phyloP scores from a whole-genome alignment of 2,329 filamentous ascomycete species.

The Colletotrichum gigasporum region DNA sequence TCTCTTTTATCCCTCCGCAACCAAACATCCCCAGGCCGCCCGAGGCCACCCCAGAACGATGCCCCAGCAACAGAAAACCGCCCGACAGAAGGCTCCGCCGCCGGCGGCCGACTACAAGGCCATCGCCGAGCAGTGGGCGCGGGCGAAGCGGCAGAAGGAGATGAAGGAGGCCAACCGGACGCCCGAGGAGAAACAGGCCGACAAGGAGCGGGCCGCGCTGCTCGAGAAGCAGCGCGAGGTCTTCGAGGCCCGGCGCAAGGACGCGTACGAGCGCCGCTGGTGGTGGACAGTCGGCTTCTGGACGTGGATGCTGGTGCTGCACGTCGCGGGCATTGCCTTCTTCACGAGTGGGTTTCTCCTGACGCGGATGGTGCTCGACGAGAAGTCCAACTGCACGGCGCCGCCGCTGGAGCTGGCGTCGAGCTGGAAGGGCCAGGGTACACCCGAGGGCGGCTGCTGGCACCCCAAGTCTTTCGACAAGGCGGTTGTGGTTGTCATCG shows the following conservation, averaged over 20 bases:
- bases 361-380: constrained; percentile 81
- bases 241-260: constrained; percentile 58
- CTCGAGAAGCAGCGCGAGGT: constrained; percentile 55
- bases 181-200: constrained; percentile 30
- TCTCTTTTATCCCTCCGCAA: constrained; percentile 26
- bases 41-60: constrained; percentile 15
- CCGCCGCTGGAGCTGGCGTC: constrained; percentile 69
- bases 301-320: constrained; percentile 75
- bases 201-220: constrained; percentile 45
- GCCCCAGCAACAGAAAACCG: constrained; percentile 25
- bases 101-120: constrained; percentile 57
- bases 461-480: constrained; percentile 94
- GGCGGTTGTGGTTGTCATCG: constrained; percentile 88
- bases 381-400: constrained; percentile 75
- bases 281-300: constrained; percentile 74
- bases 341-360: constrained; percentile 96
- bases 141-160: constrained; percentile 61
- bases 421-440: constrained; percentile 53
- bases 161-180: constrained; percentile 48
- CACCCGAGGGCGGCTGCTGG: constrained; percentile 82
- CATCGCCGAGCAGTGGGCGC: constrained; percentile 63
- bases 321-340: constrained; percentile 84
- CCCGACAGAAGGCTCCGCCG: constrained; percentile 19
- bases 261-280: constrained; percentile 62
- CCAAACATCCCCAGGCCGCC: neutral